Conservation (phyloP, 2,329 filamentous ascomycete species). For the Simplicillium aogashimaense region DNA sequence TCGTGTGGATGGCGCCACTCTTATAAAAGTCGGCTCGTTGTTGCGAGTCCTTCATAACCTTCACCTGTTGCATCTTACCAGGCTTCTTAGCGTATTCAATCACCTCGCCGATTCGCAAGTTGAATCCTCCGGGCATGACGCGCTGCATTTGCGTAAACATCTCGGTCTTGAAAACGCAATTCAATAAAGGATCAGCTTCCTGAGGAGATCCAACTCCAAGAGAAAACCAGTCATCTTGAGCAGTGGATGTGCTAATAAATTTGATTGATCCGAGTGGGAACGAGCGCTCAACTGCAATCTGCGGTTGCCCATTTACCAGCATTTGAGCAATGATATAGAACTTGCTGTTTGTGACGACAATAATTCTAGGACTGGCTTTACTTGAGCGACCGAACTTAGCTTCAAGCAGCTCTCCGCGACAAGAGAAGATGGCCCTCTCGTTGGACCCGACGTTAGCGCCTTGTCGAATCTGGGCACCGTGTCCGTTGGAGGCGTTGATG, state of each 20-base stretch:
- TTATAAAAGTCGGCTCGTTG: conserved; percentile 80
- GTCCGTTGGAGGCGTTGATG: conserved; percentile 68
- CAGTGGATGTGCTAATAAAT: conserved; percentile 68
- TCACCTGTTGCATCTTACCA: conserved; percentile 79
- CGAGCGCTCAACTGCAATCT: conserved; percentile 72
- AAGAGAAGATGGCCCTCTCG: conserved; percentile 80
- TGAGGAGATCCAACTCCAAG: conserved; percentile 82
- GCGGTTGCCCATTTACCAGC: conserved; percentile 69
- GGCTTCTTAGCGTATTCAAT: conserved; percentile 99
- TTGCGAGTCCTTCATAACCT: conserved; percentile 79
- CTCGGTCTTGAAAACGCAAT: conserved; percentile 92
- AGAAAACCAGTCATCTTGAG: conserved; percentile 95
- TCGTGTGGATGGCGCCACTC: conserved; percentile 82
- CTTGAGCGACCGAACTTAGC: conserved; percentile 95
- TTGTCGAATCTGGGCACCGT: conserved; percentile 70
- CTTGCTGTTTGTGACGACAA: conserved; percentile 77
- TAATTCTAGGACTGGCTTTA: conserved; percentile 77
- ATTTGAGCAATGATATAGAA: conserved; percentile 84
- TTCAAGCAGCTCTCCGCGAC: conserved; percentile 79
- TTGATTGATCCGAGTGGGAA: conserved; percentile 83
- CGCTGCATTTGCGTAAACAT: conserved; percentile 87
- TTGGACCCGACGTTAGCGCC: conserved; percentile 60
- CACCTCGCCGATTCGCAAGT: conserved; percentile 69
- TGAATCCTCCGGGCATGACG: conserved; percentile 69
- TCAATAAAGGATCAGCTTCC: conserved; percentile 87